Evolutionary conservation across 257 asterid genomes (phyloP), one percentile per base, ranked within the genome.

Genomic region (Rubia yunnanensis): DNA sequence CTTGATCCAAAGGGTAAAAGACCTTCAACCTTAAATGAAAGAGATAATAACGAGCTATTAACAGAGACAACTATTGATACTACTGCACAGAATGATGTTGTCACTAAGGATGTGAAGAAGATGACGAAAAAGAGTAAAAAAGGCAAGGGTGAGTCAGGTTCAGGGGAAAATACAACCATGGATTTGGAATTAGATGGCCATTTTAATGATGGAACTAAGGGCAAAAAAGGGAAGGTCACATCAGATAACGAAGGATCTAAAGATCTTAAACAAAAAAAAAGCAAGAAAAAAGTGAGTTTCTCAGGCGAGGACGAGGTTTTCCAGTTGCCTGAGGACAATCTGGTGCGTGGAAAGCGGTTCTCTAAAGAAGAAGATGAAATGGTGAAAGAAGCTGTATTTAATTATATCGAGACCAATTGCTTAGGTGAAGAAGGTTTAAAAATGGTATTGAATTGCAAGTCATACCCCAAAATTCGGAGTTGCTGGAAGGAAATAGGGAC

Each of bases 341-440:
- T 64, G 30, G 58, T 64, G 20, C 28, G 68, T 54, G 59, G 59
- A 44, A 64, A 64, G 55, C 56, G 58, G 26, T 71, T 71, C 65
- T 60, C 80, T 14, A 18, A 24, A 54, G 74, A 57, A 64, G 80
- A 76, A 64, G 74, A 68, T 68, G 71, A 72, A 56, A 66, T 71
- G 52, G 61, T 76, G 35, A 67, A 24, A 50, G 71, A 56, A 58
- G 80, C 80, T 22, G 72, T 76, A 38, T n/a, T 32, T 49, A 39
- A 72, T 1, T 76, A 63, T 59, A 76, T 76, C 2, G 71, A 72
- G 54, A 60, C 15, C 62, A 35, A 64, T 39, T 30, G 66, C 50
- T 59, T 72, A 70, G 80, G 80, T 23, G 77, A 76, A 24, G 77
- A 68, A 67, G 80, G 80, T 17, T n/a, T 76, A 8, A 13, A 58